Evolutionary conservation across 148 eudicot genomes (phyloP).

Genomic region (Silene latifolia): DNA sequence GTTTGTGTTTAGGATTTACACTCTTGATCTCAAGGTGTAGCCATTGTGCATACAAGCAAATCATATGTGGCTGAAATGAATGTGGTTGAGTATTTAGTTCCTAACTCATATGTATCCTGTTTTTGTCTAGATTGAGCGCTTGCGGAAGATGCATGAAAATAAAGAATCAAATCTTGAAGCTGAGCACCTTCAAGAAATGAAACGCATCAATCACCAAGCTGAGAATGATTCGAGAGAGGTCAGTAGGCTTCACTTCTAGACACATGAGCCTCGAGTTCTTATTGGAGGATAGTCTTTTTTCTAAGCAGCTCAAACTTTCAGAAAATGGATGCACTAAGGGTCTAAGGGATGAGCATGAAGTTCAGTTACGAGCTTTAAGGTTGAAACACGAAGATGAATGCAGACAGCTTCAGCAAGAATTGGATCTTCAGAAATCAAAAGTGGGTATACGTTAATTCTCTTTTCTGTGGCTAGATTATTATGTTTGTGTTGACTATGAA

Average conservation of each 20-base stretch:
- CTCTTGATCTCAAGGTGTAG: too few species aligned
- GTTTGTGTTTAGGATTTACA: too few species aligned
- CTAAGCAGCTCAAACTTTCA: slow-evolving; percentile 28
- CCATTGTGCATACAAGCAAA: not conserved
- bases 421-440: slow-evolving; percentile 79
- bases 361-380: slow-evolving; percentile 64
- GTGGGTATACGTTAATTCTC: slow-evolving; percentile 28
- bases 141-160: slow-evolving; percentile 55
- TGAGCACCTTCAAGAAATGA: slow-evolving; percentile 64
- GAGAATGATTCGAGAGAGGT: slow-evolving; percentile 89
- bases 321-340: slow-evolving; percentile 53
- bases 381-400: slow-evolving; percentile 74
- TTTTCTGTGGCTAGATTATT: slow-evolving; percentile 5
- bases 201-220: slow-evolving; percentile 53
- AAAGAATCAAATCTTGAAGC: slow-evolving; percentile 52
- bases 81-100: not conserved
- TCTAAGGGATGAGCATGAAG: slow-evolving; percentile 83
- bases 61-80: not conserved
- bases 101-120: slow-evolving; percentile 8
- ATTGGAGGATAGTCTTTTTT: not conserved
- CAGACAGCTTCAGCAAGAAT: slow-evolving; percentile 75
- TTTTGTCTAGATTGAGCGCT: slow-evolving; percentile 50
- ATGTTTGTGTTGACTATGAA: slow-evolving; percentile 15
- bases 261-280: slow-evolving; percentile 2
- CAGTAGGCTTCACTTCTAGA: slow-evolving; percentile 3